Evolutionary conservation across 176 grass and related monocot species (phyloP).

Genomic region (Triticum urartu): DNA sequence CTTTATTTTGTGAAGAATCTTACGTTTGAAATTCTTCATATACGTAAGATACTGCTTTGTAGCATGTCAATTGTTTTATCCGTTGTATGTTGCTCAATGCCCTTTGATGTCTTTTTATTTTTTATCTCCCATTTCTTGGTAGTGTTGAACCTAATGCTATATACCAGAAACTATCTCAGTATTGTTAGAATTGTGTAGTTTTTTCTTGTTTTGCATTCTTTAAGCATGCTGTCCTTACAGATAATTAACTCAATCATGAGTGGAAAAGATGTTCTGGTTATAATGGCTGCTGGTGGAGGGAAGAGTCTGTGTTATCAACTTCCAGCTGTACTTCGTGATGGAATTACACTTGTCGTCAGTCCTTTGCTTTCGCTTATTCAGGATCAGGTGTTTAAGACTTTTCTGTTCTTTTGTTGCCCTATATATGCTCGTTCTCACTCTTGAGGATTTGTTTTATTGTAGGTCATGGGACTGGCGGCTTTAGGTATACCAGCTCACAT

Average conservation of each 20-base stretch:
- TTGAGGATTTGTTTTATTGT: conserved; percentile 28
- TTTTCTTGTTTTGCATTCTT: conserved; percentile 13
- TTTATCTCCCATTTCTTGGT: not conserved
- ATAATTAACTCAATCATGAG: conserved; percentile 97
- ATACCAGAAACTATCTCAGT: not conserved
- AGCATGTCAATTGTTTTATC: conserved; percentile 1
- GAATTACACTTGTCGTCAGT: conserved; percentile 79
- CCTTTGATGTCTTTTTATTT: not conserved
- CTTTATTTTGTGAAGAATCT: not conserved
- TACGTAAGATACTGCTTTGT: conserved; percentile 1
- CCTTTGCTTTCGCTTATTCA: conserved; percentile 90
- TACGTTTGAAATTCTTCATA: conserved; percentile 15
- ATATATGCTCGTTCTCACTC: conserved; percentile 8
- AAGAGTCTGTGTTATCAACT: conserved; percentile 96
- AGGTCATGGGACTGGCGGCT: conserved; percentile 88
- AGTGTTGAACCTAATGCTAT: not conserved
- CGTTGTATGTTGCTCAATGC: not conserved
- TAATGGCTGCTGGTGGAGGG: conserved; percentile 95
- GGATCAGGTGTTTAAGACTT: conserved; percentile 62
- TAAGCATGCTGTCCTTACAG: conserved; percentile 44
- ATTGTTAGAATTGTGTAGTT: not conserved
- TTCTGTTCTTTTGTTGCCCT: conserved; percentile 18
- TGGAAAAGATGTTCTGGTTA: conserved; percentile 82
- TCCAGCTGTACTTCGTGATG: conserved; percentile 70
- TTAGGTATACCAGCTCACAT: conserved; percentile 87